Percentiles rank a stretch among this genome's conserved stretches.
These are phyloP conservation scores for Areca catechu DNA, from an alignment of 176 grass and related monocot genomes.

Conservation along the genomic window DNA sequence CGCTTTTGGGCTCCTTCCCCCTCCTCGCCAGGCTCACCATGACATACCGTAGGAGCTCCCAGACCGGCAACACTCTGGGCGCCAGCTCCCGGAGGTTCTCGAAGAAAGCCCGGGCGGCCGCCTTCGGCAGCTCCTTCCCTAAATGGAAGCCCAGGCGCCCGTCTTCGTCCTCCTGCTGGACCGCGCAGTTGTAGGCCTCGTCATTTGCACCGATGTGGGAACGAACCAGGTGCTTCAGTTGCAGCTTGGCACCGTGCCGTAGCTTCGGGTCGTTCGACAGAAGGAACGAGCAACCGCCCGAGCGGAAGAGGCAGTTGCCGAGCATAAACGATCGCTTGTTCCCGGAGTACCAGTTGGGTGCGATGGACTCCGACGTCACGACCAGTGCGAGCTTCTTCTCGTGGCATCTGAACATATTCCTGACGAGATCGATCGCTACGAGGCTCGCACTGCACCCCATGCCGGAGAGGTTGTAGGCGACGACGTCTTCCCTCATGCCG, in stretches of 20 bases:
- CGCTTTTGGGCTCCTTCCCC: neutral
- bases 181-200: slow-evolving; percentile 66
- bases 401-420: slow-evolving; percentile 49
- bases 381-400: slow-evolving; percentile 51
- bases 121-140: slow-evolving; percentile 68
- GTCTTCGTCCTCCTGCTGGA: slow-evolving; percentile 74
- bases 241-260: slow-evolving; percentile 34
- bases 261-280: slow-evolving; percentile 48
- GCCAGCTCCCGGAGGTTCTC: slow-evolving; percentile 65
- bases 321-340: slow-evolving; percentile 79
- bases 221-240: slow-evolving; percentile 58
- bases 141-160: slow-evolving; percentile 65
- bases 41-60: slow-evolving; percentile 44
- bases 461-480: slow-evolving; percentile 72
- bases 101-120: slow-evolving; percentile 57
- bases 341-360: slow-evolving; percentile 88
- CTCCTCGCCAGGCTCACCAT: slow-evolving; percentile 15
- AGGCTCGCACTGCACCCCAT: slow-evolving; percentile 92
- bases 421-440: slow-evolving; percentile 72
- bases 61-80: slow-evolving; percentile 46
- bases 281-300: slow-evolving; percentile 87
- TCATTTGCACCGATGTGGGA: slow-evolving; percentile 72
- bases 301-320: slow-evolving; percentile 93
- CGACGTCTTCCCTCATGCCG: slow-evolving; percentile 56
- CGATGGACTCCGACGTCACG: slow-evolving; percentile 82